Conservation (phyloP, 1,284 basidiomycete genomes). For the Cerrena zonata region DNA sequence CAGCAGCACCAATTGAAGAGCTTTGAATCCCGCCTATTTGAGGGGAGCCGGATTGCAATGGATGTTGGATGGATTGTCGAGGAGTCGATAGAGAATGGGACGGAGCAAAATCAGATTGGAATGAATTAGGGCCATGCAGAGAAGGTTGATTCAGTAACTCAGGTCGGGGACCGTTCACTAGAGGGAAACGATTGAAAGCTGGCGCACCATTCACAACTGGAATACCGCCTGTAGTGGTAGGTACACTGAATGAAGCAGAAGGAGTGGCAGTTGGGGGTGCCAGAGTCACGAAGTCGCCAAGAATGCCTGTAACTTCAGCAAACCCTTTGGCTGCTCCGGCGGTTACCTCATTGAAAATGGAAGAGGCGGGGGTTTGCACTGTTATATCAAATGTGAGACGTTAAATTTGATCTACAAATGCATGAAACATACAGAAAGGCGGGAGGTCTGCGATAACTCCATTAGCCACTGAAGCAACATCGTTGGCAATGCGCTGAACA, state of each 20-base stretch:
- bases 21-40: neutral
- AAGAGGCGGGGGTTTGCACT: neutral
- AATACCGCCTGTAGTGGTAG: neutral
- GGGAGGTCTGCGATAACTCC: neutral
- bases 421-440: neutral
- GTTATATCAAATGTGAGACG: neutral
- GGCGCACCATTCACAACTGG: neutral
- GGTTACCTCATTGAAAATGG: neutral
- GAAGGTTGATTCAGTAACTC: neutral
- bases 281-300: neutral
- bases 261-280: neutral
- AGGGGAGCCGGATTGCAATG: neutral
- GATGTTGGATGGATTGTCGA: neutral
- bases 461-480: neutral
- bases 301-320: neutral
- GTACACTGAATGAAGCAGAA: neutral
- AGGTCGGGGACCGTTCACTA: neutral
- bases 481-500: slow-evolving; percentile 1
- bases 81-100: neutral
- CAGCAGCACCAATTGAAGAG: too few relatives aligned
- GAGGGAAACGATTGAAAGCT: neutral
- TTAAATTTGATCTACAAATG: neutral
- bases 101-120: neutral
- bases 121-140: too few relatives aligned
- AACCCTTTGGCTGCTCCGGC: neutral